These are phyloP conservation scores for Psilocybe cyanescens DNA, from an alignment of 768 basidiomycete species.

Conservation along the genomic window DNA sequence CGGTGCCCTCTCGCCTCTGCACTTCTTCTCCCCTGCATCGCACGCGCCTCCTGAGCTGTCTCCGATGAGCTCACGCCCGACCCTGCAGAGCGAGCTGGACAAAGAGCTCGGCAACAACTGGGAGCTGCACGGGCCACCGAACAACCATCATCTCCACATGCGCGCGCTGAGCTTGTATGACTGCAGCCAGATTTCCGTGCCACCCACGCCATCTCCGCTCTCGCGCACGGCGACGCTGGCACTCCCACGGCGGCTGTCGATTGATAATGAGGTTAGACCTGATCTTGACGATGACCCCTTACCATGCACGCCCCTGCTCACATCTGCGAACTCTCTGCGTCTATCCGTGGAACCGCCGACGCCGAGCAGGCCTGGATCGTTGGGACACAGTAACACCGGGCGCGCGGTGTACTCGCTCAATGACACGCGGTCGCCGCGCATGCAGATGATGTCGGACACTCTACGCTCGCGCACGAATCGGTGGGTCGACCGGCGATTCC, in stretches of 20 bases:
- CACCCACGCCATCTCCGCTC: conserved; percentile 40
- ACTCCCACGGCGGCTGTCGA: background rate
- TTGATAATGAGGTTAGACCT: background rate
- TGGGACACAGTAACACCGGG: background rate
- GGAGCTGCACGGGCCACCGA: background rate
- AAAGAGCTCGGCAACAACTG: conserved; percentile 52
- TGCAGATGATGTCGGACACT: conserved; percentile 50
- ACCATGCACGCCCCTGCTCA: conserved; percentile 4
- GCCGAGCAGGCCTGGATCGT: conserved; percentile 29
- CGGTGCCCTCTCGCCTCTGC: conserved; percentile 35
- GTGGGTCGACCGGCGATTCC: conserved; percentile 63
- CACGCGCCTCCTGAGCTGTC: conserved; percentile 24
- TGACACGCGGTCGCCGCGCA: conserved; percentile 32
- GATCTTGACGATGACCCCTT: background rate
- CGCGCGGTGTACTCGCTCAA: conserved; percentile 7
- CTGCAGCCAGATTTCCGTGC: conserved; percentile 47
- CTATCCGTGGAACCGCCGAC: conserved; percentile 49
- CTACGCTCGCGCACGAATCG: conserved; percentile 60
- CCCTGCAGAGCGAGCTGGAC: conserved; percentile 64
- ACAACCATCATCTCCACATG: conserved; percentile 42
- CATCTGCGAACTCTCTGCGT: conserved; percentile 27
- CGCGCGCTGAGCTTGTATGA: conserved; percentile 61
- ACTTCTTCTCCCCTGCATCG: conserved; percentile 30
- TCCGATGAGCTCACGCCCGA: conserved; percentile 27
- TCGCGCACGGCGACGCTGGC: conserved; percentile 12